Evolutionary conservation across 2,329 filamentous ascomycete genomes (phyloP), one percentile per base, ranked within the genome.

Genomic region (Alternaria burnsii): DNA sequence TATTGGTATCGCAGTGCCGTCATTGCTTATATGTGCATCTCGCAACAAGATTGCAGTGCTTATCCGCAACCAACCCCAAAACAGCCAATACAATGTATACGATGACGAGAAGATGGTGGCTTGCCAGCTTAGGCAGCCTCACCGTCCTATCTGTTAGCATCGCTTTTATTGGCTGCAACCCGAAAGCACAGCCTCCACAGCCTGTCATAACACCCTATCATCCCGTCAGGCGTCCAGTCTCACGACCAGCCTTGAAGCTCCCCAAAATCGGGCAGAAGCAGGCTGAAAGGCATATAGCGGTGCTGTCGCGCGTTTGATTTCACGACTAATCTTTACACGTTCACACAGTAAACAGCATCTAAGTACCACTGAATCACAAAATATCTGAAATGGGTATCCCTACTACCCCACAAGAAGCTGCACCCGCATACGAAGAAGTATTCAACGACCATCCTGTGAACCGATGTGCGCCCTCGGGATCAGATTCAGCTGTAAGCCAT

Each of bases 371-470:
- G 46, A 48, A 34, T 22, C 18, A 8, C 6, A 24, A 28, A 22
- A 46, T 12, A 41, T 41, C 38, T 14, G 32, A 40, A 7, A 74
- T 75, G 71, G 70, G 66, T 46, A 47, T 58, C 34, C 68, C 67
- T 4, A 63, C 61, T 6, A 59, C 61, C 4, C 52, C 62, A n/a
- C 53, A 34, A 48, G 70, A 71, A 6, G 64, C 71, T 10, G 72
- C 71, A 7, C 72, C 72, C 2, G 63, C 72, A 12, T 74, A 76
- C 52, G 69, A 76, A 40, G 72, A 74, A 53, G 62, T 73, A 18
- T 60, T 72, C 43, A 60, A 60, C 36, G 60, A 69, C 34, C 71
- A 71, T 43, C 71, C 72, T 2, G 62, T 71, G 26, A 72, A 73
- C 40, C 50, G 43, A 11, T 61, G 53, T 20, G 44, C 41, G 8